Percentiles rank a stretch among this genome's conserved stretches.
These are phyloP conservation scores for Colletotrichum liriopes DNA, from an alignment of 2,329 filamentous ascomycete species.

Conservation along the genomic window DNA sequence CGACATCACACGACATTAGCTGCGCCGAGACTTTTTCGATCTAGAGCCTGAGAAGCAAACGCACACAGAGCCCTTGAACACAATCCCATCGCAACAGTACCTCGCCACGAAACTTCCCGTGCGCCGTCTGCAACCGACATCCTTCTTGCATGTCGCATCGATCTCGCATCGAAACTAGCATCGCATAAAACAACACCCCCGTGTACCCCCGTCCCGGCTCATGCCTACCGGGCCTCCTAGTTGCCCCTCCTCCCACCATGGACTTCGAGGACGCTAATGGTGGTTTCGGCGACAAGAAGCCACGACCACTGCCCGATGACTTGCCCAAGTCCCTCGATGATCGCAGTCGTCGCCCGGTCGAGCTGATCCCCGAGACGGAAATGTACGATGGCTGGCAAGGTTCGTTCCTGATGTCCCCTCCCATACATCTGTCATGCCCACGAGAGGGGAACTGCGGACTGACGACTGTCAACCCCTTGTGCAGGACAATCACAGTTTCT, in stretches of 20 bases:
- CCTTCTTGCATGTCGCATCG: constrained; percentile 16
- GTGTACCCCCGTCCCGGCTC: constrained; percentile 31
- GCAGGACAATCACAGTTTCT: constrained; percentile 98
- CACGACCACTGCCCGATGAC: constrained; percentile 80
- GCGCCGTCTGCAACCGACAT: constrained; percentile 19
- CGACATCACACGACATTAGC: constrained; percentile 29
- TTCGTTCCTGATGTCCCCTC: constrained; percentile 50
- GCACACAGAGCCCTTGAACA: neutral
- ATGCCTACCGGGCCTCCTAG: constrained; percentile 41
- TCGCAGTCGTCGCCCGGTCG: constrained; percentile 77
- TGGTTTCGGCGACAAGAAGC: constrained; percentile 60
- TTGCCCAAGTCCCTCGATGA: constrained; percentile 94
- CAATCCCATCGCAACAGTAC: neutral
- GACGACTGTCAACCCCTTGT: constrained; percentile 36
- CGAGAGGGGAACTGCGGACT: constrained; percentile 14
- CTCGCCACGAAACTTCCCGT: constrained; percentile 29
- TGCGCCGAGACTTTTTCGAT: constrained; percentile 20
- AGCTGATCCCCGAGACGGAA: constrained; percentile 87
- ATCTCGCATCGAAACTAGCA: constrained; percentile 4
- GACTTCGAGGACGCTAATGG: constrained; percentile 69
- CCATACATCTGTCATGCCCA: constrained; percentile 2
- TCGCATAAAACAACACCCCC: constrained; percentile 25
- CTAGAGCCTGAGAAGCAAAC: constrained; percentile 1
- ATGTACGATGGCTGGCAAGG: constrained; percentile 99
- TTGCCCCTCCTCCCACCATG: constrained; percentile 66